Evolutionary conservation across 108 stramenopile species (phyloP), one percentile per base, ranked within the genome.

Genomic region (Seminavis robusta): DNA sequence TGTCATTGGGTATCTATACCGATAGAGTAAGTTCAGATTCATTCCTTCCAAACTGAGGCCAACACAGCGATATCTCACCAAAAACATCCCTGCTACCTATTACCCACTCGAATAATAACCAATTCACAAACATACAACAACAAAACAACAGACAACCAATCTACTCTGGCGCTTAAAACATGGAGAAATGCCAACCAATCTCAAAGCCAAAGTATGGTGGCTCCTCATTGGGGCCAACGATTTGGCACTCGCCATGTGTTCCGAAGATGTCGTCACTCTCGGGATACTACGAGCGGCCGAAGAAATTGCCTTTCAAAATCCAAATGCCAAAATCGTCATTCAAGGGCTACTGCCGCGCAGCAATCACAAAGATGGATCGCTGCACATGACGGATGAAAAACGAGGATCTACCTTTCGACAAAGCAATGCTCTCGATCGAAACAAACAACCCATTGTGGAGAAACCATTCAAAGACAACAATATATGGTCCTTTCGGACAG

Each of bases 101-200:
- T n/a, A n/a, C n/a, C n/a, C n/a, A n/a, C n/a, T n/a, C n/a, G n/a
- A n/a, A n/a, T n/a, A n/a, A n/a, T n/a, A n/a, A n/a, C n/a, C n/a
- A n/a, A n/a, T n/a, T n/a, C n/a, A n/a, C n/a, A n/a, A n/a, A n/a
- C n/a, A n/a, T n/a, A n/a, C n/a, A n/a, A n/a, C n/a, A n/a, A n/a
- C n/a, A n/a, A 6, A 28, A 20, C 10, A 26, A 40, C 34, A 77
- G 77, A 59, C 79, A 0, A 51, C 76, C 21, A 82, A 84, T 58
- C 50, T 89, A 2, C 67, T 89, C 11, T 89, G 87, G 87, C 63
- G 87, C 17, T 67, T 89, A 1, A 52, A 78, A 67, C 77, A 89
- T 51, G 87, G 83, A 6, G 87, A 89, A 48, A 58, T 80, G 57
- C 86, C 83, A 4, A 57, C 50, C 30, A 52, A 63, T 24, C 60